Evolutionary conservation across 2,329 filamentous ascomycete genomes (phyloP), one percentile per base, ranked within the genome.

Genomic region (Colletotrichum siamense): DNA sequence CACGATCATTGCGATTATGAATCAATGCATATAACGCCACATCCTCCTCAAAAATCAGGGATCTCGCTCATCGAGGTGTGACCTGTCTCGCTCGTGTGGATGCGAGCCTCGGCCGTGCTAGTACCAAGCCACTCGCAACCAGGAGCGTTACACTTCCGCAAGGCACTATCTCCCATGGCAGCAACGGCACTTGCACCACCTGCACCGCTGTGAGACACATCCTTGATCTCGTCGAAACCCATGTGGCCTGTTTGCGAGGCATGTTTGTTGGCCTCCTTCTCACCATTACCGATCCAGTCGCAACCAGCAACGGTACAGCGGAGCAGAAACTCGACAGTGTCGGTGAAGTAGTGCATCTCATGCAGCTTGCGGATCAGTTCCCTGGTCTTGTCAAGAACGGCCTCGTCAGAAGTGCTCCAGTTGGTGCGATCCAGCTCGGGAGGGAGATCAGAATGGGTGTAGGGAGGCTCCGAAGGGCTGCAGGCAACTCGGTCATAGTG

Each of bases 401-500:
- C 94, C n/a, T 90, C 87, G 78, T 91, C 88, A 52, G 85, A 84
- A 1, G 85, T 85, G 12, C 87, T 84, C 89, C 91, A 94, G 24
- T 90, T 85, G 8, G 90, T 88, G 62, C 93, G 91, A 82, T 99
- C 96, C 78, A 93, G 91, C 30, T 97, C 94, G 0, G 95, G 92
- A 9, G 93, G 91, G 13, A 91, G 87, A 63, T 90, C 88, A 8
- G 91, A 86, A 74, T 87, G 89, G 61, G 87, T 89, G 79, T 89
- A 88, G 6, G 91, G 92, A 79, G 85, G 89, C 78, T 89, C 90
- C 26, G 88, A 92, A 52, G 90, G 92, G 22, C 92, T 93, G 79
- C 98, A 92, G 1, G 95, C 95, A 76, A 98, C 93, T 8, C 95
- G 94, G 84, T 98, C 96, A 85, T 98, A 98, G 83, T 98, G 96